phyloP scores from a whole-genome alignment of 1,284 basidiomycete genomes.

The Rhodotorula sp. region DNA sequence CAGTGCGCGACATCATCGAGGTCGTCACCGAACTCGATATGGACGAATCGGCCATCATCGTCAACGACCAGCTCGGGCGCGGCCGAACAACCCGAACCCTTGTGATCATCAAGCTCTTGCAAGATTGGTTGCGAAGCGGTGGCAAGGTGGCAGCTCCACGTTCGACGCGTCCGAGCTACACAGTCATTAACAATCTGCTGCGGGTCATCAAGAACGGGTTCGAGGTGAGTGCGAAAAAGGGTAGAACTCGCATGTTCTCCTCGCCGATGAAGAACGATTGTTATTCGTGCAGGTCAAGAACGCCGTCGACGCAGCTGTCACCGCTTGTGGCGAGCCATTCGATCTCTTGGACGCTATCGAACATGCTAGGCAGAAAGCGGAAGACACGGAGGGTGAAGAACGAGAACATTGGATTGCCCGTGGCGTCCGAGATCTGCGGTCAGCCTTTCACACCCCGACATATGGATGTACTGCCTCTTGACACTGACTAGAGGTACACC shows the following conservation, averaged over 20 bases:
- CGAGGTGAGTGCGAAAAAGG: conserved; percentile 52
- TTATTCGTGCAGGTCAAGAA: no score
- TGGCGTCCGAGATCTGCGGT: conserved; percentile 76
- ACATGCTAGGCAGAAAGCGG: conserved; percentile 67
- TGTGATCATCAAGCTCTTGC: conserved; percentile 80
- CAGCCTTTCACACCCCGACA: conserved; percentile 46
- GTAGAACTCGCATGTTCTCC: neutral
- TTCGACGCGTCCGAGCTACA: conserved; percentile 31
- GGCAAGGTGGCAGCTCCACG: conserved; percentile 16
- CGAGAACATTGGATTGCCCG: conserved; percentile 65
- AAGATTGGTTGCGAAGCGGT: conserved; percentile 70
- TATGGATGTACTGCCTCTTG: neutral
- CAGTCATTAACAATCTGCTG: conserved; percentile 68
- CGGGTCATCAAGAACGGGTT: conserved; percentile 90
- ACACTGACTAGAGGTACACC: neutral
- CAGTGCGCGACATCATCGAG: conserved; percentile 63
- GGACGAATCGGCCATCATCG: conserved; percentile 72
- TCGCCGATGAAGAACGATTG: no score
- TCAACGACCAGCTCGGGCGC: conserved; percentile 90
- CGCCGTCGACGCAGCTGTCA: conserved; percentile 86
- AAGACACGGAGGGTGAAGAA: conserved; percentile 69
- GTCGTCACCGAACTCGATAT: conserved; percentile 72
- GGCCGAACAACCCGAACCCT: conserved; percentile 91
- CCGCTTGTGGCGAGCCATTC: conserved; percentile 77
- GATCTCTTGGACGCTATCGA: conserved; percentile 89